phyloP scores from a whole-genome alignment of 2,329 filamentous ascomycete genomes.

The Fusarium sp. region DNA sequence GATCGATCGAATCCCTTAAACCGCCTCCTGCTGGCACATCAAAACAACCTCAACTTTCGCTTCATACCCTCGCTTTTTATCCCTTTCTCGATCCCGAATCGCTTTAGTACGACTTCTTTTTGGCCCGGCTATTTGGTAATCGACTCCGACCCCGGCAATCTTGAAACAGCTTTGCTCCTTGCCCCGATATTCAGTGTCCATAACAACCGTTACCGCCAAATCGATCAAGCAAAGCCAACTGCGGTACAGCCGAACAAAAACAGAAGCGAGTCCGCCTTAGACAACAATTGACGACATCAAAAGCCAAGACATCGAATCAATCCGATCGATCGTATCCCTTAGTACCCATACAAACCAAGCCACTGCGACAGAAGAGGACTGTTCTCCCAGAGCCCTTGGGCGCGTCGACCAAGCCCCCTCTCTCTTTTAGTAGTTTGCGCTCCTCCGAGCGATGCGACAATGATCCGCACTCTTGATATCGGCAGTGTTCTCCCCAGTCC shows the following conservation, averaged over 20 bases:
- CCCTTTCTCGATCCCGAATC: slow-evolving; percentile 43
- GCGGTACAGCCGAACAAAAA: slow-evolving; percentile 38
- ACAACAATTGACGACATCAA: slow-evolving; percentile 23
- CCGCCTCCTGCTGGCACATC: slow-evolving; percentile 17
- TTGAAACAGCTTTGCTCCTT: slow-evolving; percentile 45
- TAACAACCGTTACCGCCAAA: slow-evolving; percentile 41
- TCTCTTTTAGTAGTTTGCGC: slow-evolving; percentile 27
- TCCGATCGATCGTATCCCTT: slow-evolving; percentile 1
- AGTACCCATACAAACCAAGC: background rate
- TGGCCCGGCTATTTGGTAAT: slow-evolving; percentile 40
- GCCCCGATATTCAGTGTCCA: slow-evolving; percentile 43
- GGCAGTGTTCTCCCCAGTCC: slow-evolving; percentile 51
- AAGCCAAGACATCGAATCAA: slow-evolving; percentile 18
- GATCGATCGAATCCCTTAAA: slow-evolving; percentile 40
- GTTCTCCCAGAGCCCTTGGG: slow-evolving; percentile 6
- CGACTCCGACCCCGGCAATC: slow-evolving; percentile 42
- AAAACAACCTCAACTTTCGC: slow-evolving; percentile 29
- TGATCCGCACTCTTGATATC: slow-evolving; percentile 53
- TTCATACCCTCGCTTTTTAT: slow-evolving; percentile 43
- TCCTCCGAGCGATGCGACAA: slow-evolving; percentile 50
- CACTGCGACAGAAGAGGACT: background rate
- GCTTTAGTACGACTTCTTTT: slow-evolving; percentile 35
- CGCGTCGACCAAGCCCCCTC: slow-evolving; percentile 33
- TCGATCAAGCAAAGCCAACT: slow-evolving; percentile 23
- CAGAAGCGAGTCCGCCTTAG: slow-evolving; percentile 32